Percentiles rank a stretch among this genome's conserved stretches.
Conservation (phyloP, 306 rosid species). For the Quercus mongolica region DNA sequence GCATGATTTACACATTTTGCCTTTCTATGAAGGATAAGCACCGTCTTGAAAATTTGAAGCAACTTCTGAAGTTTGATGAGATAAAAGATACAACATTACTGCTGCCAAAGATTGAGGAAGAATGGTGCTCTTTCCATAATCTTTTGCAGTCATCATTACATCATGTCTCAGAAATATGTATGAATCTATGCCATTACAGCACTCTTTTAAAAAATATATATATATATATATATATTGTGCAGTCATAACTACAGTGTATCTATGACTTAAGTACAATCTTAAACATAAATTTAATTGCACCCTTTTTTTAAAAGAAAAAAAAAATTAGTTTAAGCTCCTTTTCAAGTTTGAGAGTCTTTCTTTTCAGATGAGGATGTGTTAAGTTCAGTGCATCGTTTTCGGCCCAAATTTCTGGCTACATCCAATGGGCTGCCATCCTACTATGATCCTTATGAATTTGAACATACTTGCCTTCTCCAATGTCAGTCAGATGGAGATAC, state of each 20-base stretch:
- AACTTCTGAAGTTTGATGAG: slow-evolving; percentile 36
- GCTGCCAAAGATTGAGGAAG: slow-evolving; percentile 55
- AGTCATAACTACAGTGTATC: neutral
- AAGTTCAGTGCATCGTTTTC: slow-evolving; percentile 60
- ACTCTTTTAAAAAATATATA: neutral
- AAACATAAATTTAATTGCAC: neutral
- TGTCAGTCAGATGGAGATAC: slow-evolving; percentile 37
- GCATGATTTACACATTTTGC: slow-evolving; percentile 11
- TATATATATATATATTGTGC: neutral
- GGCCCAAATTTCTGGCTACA: slow-evolving; percentile 63
- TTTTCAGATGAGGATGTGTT: slow-evolving; percentile 70
- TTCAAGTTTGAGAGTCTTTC: neutral
- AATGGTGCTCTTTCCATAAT: slow-evolving; percentile 73
- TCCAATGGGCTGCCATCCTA: slow-evolving; percentile 47
- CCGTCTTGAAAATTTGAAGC: slow-evolving; percentile 57
- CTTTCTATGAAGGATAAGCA: slow-evolving; percentile 50
- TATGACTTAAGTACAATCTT: neutral
- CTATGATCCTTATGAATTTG: slow-evolving; percentile 48
- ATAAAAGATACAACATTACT: slow-evolving; percentile 25
- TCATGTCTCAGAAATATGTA: slow-evolving; percentile 70
- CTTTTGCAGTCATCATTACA: slow-evolving; percentile 68
- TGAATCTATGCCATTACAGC: slow-evolving; percentile 22
- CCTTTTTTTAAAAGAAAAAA: neutral
- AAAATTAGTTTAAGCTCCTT: neutral
- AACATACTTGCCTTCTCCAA: slow-evolving; percentile 52